These are phyloP conservation scores for Tylopilus rubrobrunneus DNA, from an alignment of 768 basidiomycete genomes.

Conservation along the genomic window DNA sequence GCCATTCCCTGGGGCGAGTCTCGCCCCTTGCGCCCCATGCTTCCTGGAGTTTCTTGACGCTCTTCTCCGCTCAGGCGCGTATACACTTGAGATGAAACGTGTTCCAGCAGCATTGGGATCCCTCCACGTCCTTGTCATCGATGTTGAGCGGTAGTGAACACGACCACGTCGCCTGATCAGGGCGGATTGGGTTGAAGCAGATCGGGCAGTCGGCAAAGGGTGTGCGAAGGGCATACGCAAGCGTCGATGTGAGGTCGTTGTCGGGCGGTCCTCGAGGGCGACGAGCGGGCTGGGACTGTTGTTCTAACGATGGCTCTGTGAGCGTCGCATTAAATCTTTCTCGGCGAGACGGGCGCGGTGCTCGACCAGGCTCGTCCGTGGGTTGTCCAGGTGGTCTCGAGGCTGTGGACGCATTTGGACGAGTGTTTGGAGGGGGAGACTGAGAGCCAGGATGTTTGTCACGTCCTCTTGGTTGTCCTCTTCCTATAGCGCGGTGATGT, in stretches of 20 bases:
- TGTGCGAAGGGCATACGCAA: constrained; percentile 60
- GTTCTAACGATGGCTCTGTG: constrained; percentile 18
- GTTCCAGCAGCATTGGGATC: constrained; percentile 76
- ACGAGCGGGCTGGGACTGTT: constrained; percentile 1
- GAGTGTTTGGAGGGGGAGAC: not conserved
- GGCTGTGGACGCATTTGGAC: not conserved
- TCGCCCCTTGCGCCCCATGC: constrained; percentile 75
- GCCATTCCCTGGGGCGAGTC: constrained; percentile 73
- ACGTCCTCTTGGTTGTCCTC: constrained; percentile 2
- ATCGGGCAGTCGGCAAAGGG: constrained; percentile 76
- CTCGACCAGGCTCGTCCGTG: not conserved
- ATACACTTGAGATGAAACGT: constrained; percentile 92
- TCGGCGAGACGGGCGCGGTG: constrained; percentile 27
- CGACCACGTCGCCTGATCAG: constrained; percentile 82
- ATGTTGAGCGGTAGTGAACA: constrained; percentile 55
- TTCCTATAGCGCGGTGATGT: constrained; percentile 1
- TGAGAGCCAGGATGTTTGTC: not conserved
- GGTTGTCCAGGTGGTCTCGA: not conserved
- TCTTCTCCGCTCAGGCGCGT: constrained; percentile 81
- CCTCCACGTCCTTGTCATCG: constrained; percentile 16
- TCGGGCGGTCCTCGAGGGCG: constrained; percentile 17
- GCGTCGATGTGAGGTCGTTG: constrained; percentile 72
- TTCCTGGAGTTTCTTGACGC: constrained; percentile 65
- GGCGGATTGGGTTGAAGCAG: constrained; percentile 78
- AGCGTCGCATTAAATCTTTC: constrained; percentile 36